Evolutionary conservation across 2,329 filamentous ascomycete genomes (phyloP).

Genomic region (Colletotrichum sidae): DNA sequence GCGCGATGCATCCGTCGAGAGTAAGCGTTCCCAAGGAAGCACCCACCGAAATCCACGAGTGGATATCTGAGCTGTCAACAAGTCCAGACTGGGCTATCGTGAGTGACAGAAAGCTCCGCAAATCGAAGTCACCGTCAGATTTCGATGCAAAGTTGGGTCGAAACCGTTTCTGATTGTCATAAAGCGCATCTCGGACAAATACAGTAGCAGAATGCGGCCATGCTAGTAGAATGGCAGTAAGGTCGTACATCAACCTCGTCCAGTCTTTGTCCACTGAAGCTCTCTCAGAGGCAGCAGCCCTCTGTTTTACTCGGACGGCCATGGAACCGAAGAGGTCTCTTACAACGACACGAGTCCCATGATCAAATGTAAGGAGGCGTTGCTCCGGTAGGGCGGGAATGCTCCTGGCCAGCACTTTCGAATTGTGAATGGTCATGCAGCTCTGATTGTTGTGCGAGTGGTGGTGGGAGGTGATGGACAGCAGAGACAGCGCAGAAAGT

Average conservation of each 20-base stretch:
- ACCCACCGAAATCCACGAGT: constrained; percentile 77
- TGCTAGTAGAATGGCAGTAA: constrained; percentile 76
- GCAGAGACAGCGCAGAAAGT: constrained; percentile 78
- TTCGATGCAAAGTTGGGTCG: constrained; percentile 36
- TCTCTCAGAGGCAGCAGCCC: constrained; percentile 66
- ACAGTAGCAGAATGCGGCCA: constrained; percentile 71
- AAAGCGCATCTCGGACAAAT: constrained; percentile 64
- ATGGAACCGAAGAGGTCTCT: constrained; percentile 89
- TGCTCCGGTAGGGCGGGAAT: constrained; percentile 70
- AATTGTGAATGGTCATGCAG: constrained; percentile 77
- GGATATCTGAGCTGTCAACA: constrained; percentile 61
- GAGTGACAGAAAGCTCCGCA: constrained; percentile 40
- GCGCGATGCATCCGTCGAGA: constrained; percentile 78
- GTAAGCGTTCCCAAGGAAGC: constrained; percentile 72
- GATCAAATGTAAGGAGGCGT: constrained; percentile 62
- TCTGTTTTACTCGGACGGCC: constrained; percentile 89
- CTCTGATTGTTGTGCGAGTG: constrained; percentile 69
- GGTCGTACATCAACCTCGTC: constrained; percentile 67
- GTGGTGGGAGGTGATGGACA: constrained; percentile 82
- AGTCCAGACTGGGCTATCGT: constrained; percentile 76
- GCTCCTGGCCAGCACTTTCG: constrained; percentile 72
- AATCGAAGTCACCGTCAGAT: background rate
- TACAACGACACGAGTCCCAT: constrained; percentile 82
- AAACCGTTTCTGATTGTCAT: constrained; percentile 52
- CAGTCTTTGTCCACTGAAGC: constrained; percentile 71